These are phyloP conservation scores for Pichia terricola DNA, from an alignment of 1,139 yeast genomes.

Conservation along the genomic window DNA sequence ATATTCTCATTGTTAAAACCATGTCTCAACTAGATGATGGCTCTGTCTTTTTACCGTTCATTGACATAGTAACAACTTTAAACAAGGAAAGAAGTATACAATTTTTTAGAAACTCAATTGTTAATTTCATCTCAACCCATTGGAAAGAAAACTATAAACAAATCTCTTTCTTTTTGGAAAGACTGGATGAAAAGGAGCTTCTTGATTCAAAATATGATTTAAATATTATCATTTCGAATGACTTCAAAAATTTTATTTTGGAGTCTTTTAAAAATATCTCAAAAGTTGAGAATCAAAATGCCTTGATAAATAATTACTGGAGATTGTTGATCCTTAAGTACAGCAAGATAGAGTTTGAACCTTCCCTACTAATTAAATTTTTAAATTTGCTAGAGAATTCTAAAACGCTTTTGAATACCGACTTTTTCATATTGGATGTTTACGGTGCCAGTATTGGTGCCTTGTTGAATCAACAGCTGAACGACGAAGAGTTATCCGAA, in stretches of 20 bases:
- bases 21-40: slow-evolving; percentile 27
- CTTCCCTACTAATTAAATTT: slow-evolving; percentile 12
- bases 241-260: slow-evolving; percentile 20
- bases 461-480: slow-evolving; percentile 16
- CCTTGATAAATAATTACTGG: slow-evolving; percentile 32
- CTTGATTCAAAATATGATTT: slow-evolving; percentile 11
- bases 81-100: slow-evolving; percentile 37
- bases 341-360: slow-evolving; percentile 15
- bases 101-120: slow-evolving; percentile 40
- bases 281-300: slow-evolving; percentile 15
- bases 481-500: slow-evolving; percentile 9
- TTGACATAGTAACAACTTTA: slow-evolving; percentile 36
- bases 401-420: slow-evolving; percentile 1
- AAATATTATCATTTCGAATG: slow-evolving; percentile 21
- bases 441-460: slow-evolving; percentile 20
- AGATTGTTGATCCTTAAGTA: slow-evolving; percentile 28
- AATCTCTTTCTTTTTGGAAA: slow-evolving; percentile 38
- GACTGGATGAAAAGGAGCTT: slow-evolving; percentile 24
- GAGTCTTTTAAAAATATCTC: slow-evolving; percentile 10
- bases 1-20: slow-evolving; percentile 24
- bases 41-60: slow-evolving; percentile 37
- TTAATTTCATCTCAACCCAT: slow-evolving; percentile 36
- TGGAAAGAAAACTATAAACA: slow-evolving; percentile 28
- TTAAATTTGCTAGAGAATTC: slow-evolving; percentile 8
- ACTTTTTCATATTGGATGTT: slow-evolving; percentile 20